phyloP scores from a whole-genome alignment of 2,329 filamentous ascomycete genomes.

The Chrysoporthe cubensis region DNA sequence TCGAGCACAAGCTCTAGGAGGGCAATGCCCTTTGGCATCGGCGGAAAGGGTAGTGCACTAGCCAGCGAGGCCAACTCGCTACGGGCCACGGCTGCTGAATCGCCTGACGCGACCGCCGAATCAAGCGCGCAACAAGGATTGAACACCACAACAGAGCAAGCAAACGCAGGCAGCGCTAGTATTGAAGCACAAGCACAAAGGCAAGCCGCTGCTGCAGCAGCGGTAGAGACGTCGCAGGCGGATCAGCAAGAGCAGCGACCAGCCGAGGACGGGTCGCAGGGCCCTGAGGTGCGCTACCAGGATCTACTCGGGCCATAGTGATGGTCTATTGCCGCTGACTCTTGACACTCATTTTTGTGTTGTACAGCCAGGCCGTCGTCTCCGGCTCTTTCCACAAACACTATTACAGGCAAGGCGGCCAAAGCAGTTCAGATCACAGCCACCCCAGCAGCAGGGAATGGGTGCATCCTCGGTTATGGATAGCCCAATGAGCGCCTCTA shows the following conservation, averaged over 20 bases:
- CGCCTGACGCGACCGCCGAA: slow-evolving; percentile 33
- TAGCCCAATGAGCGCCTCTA: slow-evolving; percentile 35
- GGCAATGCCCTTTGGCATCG: slow-evolving; percentile 60
- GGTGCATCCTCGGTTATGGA: slow-evolving; percentile 19
- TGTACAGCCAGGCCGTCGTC: slow-evolving; percentile 17
- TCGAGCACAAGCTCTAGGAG: slow-evolving; percentile 87
- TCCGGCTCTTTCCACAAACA: slow-evolving; percentile 18
- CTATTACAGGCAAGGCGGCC: slow-evolving; percentile 18
- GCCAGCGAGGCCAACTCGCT: slow-evolving; percentile 64
- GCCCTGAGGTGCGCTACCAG: slow-evolving; percentile 57
- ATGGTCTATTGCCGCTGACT: slow-evolving; percentile 35
- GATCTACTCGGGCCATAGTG: slow-evolving; percentile 53
- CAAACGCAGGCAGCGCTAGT: slow-evolving; percentile 21
- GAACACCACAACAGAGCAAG: slow-evolving; percentile 45
- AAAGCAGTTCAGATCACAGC: slow-evolving; percentile 21
- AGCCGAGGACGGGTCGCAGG: slow-evolving; percentile 31
- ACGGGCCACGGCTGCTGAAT: slow-evolving; percentile 50
- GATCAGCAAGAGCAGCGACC: slow-evolving; percentile 30
- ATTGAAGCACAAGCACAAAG: slow-evolving; percentile 7
- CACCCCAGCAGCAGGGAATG: slow-evolving; percentile 46
- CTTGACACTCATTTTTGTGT: slow-evolving; percentile 32
- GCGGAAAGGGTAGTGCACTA: slow-evolving; percentile 55
- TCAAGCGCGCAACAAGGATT: slow-evolving; percentile 28
- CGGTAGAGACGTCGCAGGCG: slow-evolving; percentile 1
- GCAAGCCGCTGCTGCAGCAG: background rate